Percentiles rank a stretch among this genome's conserved stretches.
These are phyloP conservation scores for Albifimbria verrucaria DNA, from an alignment of 2,329 filamentous ascomycete genomes.

Conservation along the genomic window DNA sequence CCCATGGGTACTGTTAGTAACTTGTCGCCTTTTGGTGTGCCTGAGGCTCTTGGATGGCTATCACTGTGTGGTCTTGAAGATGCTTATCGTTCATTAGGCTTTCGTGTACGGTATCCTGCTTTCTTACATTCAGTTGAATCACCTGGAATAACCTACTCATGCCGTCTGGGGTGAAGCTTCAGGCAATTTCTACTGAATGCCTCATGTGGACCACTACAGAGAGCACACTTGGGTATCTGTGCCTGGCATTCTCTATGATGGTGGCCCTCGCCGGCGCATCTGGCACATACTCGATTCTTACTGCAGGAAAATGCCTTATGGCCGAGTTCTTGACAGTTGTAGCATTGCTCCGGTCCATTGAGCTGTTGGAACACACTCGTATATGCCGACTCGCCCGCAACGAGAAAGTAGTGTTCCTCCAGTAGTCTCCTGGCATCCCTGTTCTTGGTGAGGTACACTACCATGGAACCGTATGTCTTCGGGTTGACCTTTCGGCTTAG, in stretches of 20 bases:
- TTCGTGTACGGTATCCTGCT: constrained; percentile 5
- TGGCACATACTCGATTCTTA: constrained; percentile 6
- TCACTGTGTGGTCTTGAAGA: constrained; percentile 3
- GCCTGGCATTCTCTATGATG: constrained; percentile 4
- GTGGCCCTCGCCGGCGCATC: constrained; percentile 4
- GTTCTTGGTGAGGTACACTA: constrained; percentile 6
- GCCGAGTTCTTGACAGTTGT: constrained; percentile 6
- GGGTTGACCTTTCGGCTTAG: constrained; percentile 15
- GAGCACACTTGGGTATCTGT: constrained; percentile 3
- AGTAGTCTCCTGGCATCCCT: constrained; percentile 6
- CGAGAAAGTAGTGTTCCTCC: constrained; percentile 6
- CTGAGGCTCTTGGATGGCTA: constrained; percentile 5
- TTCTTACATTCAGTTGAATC: constrained; percentile 6
- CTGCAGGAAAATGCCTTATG: constrained; percentile 8
- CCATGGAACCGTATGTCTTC: constrained; percentile 21
- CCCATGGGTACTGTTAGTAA: constrained; percentile 4
- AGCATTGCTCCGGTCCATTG: constrained; percentile 4
- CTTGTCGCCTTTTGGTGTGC: constrained; percentile 1
- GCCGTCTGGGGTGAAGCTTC: constrained; percentile 5
- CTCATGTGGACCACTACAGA: constrained; percentile 5
- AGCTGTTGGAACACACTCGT: constrained; percentile 3
- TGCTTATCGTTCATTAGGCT: constrained; percentile 7
- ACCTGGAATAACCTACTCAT: constrained; percentile 5
- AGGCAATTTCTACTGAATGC: constrained; percentile 5
- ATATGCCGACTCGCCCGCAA: constrained; percentile 5